Conservation (phyloP, 371 early-diverging fungal genomes). For the Mucor racemosus region DNA sequence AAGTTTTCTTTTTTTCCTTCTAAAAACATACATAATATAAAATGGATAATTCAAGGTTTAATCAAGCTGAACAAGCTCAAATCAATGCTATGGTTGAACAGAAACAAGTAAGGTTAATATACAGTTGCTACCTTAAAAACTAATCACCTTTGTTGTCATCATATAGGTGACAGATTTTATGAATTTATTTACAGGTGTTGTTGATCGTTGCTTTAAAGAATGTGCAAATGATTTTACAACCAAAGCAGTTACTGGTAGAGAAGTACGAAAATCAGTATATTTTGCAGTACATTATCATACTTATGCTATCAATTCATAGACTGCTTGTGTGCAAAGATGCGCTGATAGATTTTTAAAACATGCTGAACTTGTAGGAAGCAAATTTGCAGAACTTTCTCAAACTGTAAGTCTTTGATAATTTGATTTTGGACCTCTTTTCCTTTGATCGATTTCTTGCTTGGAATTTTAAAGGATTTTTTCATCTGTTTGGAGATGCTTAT, state of each 20-base stretch:
- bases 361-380: slow-evolving; percentile 83
- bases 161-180: slow-evolving; percentile 86
- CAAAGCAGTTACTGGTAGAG: slow-evolving; percentile 79
- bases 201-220: slow-evolving; percentile 89
- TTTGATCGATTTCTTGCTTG: not conserved
- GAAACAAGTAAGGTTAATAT: slow-evolving; percentile 64
- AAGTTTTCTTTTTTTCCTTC: not conserved
- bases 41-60: slow-evolving; percentile 70
- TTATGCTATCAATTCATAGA: slow-evolving; percentile 40
- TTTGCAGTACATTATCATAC: not conserved
- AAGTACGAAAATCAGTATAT: slow-evolving; percentile 56
- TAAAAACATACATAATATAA: not conserved
- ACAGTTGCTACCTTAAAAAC: no score
- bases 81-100: slow-evolving; percentile 85
- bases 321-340: slow-evolving; percentile 82
- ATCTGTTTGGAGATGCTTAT: no score
- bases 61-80: slow-evolving; percentile 73
- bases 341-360: slow-evolving; percentile 93
- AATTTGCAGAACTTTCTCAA: slow-evolving; percentile 77
- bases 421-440: not conserved
- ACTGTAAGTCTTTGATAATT: slow-evolving; percentile 28
- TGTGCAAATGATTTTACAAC: slow-evolving; percentile 94
- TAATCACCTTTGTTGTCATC: not conserved
- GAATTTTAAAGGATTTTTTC: no score
- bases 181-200: slow-evolving; percentile 77